phyloP scores from a whole-genome alignment of 2,329 filamentous ascomycete genomes.

The Pyrenochaeta sp. region DNA sequence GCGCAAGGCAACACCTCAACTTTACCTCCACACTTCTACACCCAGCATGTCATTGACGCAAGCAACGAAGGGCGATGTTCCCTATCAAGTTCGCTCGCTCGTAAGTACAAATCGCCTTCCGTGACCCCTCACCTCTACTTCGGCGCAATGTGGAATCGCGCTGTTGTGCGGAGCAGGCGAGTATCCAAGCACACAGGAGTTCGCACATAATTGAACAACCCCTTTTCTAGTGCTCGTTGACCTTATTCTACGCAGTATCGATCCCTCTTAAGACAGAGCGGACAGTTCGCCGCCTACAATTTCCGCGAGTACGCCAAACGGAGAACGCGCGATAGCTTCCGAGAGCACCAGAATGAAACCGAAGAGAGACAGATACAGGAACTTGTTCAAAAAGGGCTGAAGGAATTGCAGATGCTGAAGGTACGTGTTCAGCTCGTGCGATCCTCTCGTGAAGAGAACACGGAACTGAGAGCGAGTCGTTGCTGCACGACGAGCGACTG shows the following conservation, averaged over 20 bases:
- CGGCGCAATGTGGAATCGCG: neutral
- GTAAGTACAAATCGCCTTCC: conserved; percentile 34
- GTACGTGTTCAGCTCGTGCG: too few species aligned
- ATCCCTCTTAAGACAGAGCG: conserved; percentile 83
- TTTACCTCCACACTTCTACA: conserved; percentile 12
- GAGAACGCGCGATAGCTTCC: conserved; percentile 88
- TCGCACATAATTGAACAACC: neutral
- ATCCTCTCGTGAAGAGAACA: too few species aligned
- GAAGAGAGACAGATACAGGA: conserved; percentile 84
- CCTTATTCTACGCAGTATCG: too few species aligned
- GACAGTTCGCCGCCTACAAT: conserved; percentile 93
- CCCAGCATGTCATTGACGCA: conserved; percentile 47
- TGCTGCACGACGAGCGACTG: too few species aligned
- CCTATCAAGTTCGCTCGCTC: conserved; percentile 50
- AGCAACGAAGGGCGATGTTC: conserved; percentile 45
- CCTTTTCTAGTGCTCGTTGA: too few species aligned
- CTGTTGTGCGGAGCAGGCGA: too few species aligned
- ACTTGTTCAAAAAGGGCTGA: conserved; percentile 84
- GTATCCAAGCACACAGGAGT: neutral
- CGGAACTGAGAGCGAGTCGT: too few species aligned
- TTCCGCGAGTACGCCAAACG: conserved; percentile 96
- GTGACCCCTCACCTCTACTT: neutral
- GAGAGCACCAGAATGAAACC: conserved; percentile 75
- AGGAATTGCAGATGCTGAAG: conserved; percentile 90
- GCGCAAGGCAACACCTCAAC: conserved; percentile 33